A percentile compares a stretch with the other conserved stretches of the same genome.
Evolutionary conservation across 148 eudicot species (phyloP).

Genomic region (Hydrangea macrophylla): DNA sequence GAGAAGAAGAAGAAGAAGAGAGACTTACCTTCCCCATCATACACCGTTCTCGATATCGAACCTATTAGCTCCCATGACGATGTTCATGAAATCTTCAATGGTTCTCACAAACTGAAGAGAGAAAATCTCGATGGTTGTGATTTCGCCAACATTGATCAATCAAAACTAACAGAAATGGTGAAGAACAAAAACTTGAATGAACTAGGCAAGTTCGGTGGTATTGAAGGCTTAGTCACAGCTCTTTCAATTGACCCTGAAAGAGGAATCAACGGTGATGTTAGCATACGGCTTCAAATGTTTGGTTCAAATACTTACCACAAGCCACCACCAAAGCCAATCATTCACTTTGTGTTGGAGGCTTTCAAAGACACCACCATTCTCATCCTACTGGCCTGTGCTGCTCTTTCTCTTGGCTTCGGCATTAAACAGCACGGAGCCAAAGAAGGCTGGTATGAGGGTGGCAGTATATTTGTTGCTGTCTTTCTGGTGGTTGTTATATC

Average conservation of each 20-base stretch:
- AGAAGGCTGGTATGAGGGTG: slow-evolving; percentile 95
- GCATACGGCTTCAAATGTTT: slow-evolving; percentile 29
- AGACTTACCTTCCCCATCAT: not conserved
- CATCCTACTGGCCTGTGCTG: slow-evolving; percentile 66
- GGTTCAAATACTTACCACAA: slow-evolving; percentile 66
- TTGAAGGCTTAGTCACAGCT: slow-evolving; percentile 34
- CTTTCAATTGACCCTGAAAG: slow-evolving; percentile 39
- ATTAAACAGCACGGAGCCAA: slow-evolving; percentile 56
- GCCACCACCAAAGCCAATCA: slow-evolving; percentile 62
- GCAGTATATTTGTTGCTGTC: slow-evolving; percentile 74
- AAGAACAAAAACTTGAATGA: slow-evolving; percentile 39
- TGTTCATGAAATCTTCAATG: not conserved
- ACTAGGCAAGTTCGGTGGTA: slow-evolving; percentile 43
- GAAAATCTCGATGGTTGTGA: not conserved
- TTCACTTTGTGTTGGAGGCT: slow-evolving; percentile 51
- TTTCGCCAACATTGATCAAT: slow-evolving; percentile 28
- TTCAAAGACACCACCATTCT: slow-evolving; percentile 65
- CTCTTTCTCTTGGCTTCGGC: slow-evolving; percentile 77
- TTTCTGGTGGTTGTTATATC: slow-evolving; percentile 68
- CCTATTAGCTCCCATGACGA: not conserved
- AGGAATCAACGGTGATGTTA: slow-evolving; percentile 50
- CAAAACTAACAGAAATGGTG: slow-evolving; percentile 39
- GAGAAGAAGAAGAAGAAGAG: too few species aligned
- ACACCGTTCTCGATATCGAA: slow-evolving; percentile 25
- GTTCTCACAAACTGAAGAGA: not conserved